Evolutionary conservation across 1,284 basidiomycete species (phyloP).

Genomic region (Ceratobasidium papillatum): DNA sequence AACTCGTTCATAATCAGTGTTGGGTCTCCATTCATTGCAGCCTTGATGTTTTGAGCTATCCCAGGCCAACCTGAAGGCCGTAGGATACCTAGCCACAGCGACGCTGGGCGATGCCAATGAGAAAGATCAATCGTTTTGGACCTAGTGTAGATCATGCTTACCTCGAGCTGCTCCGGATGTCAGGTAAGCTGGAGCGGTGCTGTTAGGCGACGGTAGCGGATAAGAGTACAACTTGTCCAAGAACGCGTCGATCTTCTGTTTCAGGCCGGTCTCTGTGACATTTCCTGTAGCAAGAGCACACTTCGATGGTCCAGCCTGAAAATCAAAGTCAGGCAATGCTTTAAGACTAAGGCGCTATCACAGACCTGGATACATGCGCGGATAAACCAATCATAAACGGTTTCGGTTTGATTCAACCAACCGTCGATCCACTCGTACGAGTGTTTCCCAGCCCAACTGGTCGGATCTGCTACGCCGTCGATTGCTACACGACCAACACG

Average conservation of each 20-base stretch:
- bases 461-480: slow-evolving; percentile 45
- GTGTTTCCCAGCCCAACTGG: slow-evolving; percentile 42
- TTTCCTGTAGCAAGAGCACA: slow-evolving; percentile 50
- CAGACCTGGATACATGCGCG: slow-evolving; percentile 52
- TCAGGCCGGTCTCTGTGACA: slow-evolving; percentile 47
- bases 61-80: slow-evolving; percentile 1
- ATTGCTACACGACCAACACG: slow-evolving; percentile 46
- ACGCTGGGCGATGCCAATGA: background rate
- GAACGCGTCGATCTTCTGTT: slow-evolving; percentile 51
- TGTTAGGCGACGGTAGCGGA: slow-evolving; percentile 9
- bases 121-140: background rate
- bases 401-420: slow-evolving; percentile 51
- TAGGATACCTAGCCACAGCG: background rate
- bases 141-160: background rate
- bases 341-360: background rate
- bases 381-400: slow-evolving; percentile 53
- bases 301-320: slow-evolving; percentile 50
- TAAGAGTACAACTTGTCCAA: slow-evolving; percentile 46
- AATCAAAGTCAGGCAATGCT: background rate
- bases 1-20: slow-evolving; percentile 13
- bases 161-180: slow-evolving; percentile 22
- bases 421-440: slow-evolving; percentile 17
- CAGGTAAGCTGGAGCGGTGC: slow-evolving; percentile 47
- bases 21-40: slow-evolving; percentile 20
- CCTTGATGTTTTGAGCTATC: slow-evolving; percentile 8